A percentile compares a stretch with the other conserved stretches of the same genome.
Evolutionary conservation across 1,284 basidiomycete genomes (phyloP).

Genomic region (Crocinoboletus sp.): DNA sequence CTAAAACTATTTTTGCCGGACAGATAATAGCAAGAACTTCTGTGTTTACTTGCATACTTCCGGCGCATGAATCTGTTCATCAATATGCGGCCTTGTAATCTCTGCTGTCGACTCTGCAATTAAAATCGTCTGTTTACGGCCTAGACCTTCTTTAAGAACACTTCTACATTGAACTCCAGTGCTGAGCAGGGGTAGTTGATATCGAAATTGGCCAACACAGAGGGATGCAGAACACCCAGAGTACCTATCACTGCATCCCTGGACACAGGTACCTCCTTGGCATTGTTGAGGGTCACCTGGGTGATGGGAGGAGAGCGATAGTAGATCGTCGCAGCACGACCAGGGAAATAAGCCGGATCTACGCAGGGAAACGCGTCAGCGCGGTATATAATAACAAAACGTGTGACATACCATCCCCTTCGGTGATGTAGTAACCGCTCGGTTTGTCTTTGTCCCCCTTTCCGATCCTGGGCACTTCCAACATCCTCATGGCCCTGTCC

Average conservation of each 20-base stretch:
- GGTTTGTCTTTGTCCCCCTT: constrained; percentile 50
- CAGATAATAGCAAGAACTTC: not conserved
- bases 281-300: constrained; percentile 11
- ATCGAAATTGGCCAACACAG: constrained; percentile 89
- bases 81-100: not conserved
- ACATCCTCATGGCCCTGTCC: constrained; percentile 92
- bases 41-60: not conserved
- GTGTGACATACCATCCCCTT: constrained; percentile 63
- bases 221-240: constrained; percentile 88
- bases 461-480: constrained; percentile 82
- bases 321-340: constrained; percentile 88
- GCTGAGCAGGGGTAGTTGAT: constrained; percentile 95
- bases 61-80: constrained; percentile 1
- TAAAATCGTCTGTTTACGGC: constrained; percentile 40
- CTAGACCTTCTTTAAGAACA: constrained; percentile 77
- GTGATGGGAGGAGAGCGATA: constrained; percentile 58
- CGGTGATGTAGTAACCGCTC: constrained; percentile 91
- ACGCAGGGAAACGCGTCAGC: constrained; percentile 7
- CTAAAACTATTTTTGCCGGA: constrained; percentile 8
- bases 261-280: constrained; percentile 24
- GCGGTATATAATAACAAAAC: not conserved
- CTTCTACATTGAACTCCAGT: constrained; percentile 91
- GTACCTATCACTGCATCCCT: constrained; percentile 74
- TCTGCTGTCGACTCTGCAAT: not conserved
- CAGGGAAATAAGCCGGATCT: constrained; percentile 94